Evolutionary conservation across 2,329 filamentous ascomycete genomes (phyloP), one percentile per base, ranked within the genome.

Genomic region (Stromatinia cepivora): DNA sequence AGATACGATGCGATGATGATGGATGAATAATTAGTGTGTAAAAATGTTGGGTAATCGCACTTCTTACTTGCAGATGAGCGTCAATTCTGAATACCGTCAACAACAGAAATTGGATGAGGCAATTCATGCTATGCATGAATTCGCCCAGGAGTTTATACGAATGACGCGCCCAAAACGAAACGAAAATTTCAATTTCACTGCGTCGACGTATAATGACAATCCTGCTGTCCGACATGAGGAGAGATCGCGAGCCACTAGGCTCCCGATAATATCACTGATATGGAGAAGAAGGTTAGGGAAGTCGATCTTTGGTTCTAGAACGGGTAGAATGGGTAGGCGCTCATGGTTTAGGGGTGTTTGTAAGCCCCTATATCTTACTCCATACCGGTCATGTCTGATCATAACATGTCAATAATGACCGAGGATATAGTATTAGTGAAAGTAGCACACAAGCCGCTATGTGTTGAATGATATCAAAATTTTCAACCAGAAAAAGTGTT

Each of bases 351-450:
- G 36, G 13, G 31, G 22, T 36, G 1, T 36, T 17, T 50, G 10
- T 36, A 63, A 36, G 46, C 45, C 45, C 28, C 13, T 46, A 50
- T 34, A 28, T 10, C 13, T 39, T 36, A 20, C 6, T 8, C 15
- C 13, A 45, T 28, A 52, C 39, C 39, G 17, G 31, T 63, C 46
- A 48, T 52, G 31, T 31, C 3, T 9, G 13, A n/a, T 25, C 61
- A 50, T 50, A 36, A 39, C 17, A 63, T 36, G 59, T 20, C 59
- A 25, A 50, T 25, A 63, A 63, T 39, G 31, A 63, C 20, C 25
- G 25, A 20, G 3, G n/a, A 50, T 6, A 25, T 50, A 50, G 22
- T 22, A 50, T n/a, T 39, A 9, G 45, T 39, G 45, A 63, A 36
- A 20, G 53, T 36, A 31, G 7, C 31, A 22, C 15, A 25, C 39